Evolutionary conservation across 768 basidiomycete species (phyloP).

Genomic region (Paxillus involutus): DNA sequence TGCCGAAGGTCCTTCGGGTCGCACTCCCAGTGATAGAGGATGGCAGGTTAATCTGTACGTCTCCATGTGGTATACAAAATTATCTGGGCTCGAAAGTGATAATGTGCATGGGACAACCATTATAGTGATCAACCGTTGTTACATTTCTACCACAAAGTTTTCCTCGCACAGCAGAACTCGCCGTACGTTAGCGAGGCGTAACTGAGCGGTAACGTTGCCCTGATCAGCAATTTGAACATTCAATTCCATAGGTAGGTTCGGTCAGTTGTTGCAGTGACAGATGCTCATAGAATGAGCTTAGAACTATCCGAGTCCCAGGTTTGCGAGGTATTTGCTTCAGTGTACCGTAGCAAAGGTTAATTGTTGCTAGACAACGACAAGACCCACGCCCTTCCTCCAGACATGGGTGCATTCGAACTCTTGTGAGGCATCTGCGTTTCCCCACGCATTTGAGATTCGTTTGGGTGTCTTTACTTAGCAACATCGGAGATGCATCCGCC

Average conservation of each 20-base stretch:
- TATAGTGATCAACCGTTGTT: background rate
- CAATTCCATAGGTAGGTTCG: background rate
- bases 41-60: too few relatives aligned
- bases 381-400: conserved; percentile 20
- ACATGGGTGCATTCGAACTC: too few relatives aligned
- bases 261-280: background rate
- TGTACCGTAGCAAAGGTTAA: background rate
- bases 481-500: too few relatives aligned
- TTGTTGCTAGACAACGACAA: background rate
- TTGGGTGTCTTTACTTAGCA: too few relatives aligned
- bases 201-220: background rate
- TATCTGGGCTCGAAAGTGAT: background rate
- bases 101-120: too few relatives aligned
- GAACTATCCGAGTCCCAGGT: background rate
- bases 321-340: background rate
- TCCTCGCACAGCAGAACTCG: background rate
- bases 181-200: too few relatives aligned
- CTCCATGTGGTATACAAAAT: too few relatives aligned
- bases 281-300: background rate
- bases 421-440: too few relatives aligned
- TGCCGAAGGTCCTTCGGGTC: too few relatives aligned
- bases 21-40: too few relatives aligned
- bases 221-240: background rate
- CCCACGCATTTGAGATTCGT: too few relatives aligned
- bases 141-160: background rate